Percentiles rank a stretch among this genome's conserved stretches.
These are phyloP conservation scores for Dichomitus squalens DNA, from an alignment of 1,284 basidiomycete species.

Conservation along the genomic window DNA sequence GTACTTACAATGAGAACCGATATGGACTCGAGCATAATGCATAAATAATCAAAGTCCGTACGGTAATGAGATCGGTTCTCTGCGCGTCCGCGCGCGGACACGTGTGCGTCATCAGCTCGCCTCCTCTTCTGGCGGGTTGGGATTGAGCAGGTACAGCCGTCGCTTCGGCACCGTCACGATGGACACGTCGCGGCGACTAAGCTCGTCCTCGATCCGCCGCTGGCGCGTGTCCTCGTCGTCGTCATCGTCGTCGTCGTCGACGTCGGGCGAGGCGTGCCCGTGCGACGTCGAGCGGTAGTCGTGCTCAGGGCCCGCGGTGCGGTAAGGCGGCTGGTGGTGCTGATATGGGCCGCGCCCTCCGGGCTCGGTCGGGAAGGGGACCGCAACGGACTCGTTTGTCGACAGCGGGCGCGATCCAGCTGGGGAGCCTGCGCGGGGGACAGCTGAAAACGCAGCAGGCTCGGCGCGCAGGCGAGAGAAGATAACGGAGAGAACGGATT, in stretches of 20 bases:
- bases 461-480: conserved; percentile 47
- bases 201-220: conserved; percentile 75
- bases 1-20: conserved; percentile 8
- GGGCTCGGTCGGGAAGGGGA: conserved; percentile 49
- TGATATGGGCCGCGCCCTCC: conserved; percentile 54
- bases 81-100: not conserved
- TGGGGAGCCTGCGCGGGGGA: conserved; percentile 31
- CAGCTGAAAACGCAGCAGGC: conserved; percentile 21
- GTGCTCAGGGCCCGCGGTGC: conserved; percentile 48
- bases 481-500: conserved; percentile 58
- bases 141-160: conserved; percentile 71
- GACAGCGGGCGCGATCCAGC: conserved; percentile 40
- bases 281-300: conserved; percentile 39
- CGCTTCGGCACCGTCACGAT: conserved; percentile 80
- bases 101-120: conserved; percentile 9
- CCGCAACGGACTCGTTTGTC: conserved; percentile 44
- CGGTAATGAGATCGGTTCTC: not conserved
- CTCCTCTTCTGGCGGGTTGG: conserved; percentile 36
- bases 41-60: conserved; percentile 18
- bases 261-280: conserved; percentile 38
- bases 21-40: conserved; percentile 18
- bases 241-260: conserved; percentile 62
- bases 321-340: conserved; percentile 62
- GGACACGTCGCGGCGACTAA: conserved; percentile 75
- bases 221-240: conserved; percentile 73